These are phyloP conservation scores for Inga laurina DNA, from an alignment of 306 rosid genomes.

Conservation along the genomic window DNA sequence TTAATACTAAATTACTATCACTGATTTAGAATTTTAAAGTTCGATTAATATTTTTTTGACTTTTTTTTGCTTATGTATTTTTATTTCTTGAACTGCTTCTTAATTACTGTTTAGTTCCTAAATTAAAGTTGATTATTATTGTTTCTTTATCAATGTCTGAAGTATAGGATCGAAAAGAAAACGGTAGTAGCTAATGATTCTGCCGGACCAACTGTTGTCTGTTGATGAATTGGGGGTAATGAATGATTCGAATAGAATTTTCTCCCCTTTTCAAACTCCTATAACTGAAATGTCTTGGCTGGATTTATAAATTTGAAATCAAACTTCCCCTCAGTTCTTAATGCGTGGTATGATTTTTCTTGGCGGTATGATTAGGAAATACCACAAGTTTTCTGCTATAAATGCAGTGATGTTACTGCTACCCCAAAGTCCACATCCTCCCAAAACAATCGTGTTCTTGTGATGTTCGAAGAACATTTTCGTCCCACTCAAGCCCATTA, in stretches of 20 bases:
- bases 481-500: neutral
- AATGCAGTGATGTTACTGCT: neutral
- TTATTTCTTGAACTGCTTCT: constrained; percentile 16
- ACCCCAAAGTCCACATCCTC: neutral
- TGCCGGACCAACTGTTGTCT: constrained; percentile 1
- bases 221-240: neutral
- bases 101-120: constrained; percentile 19
- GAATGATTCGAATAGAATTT: neutral
- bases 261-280: neutral
- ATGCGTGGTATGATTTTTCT: too few relatives aligned
- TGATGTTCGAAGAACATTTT: neutral
- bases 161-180: constrained; percentile 87
- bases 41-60: accelerated
- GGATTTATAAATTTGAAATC: neutral
- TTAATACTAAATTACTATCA: too few relatives aligned
- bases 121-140: constrained; percentile 22
- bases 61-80: neutral
- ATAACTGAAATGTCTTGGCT: neutral
- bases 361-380: too few relatives aligned
- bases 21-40: too few relatives aligned
- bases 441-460: neutral
- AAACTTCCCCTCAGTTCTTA: too few relatives aligned
- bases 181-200: constrained; percentile 54
- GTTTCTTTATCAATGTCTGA: constrained; percentile 69
- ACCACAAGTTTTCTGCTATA: neutral